Evolutionary conservation across 192 early-diverging fungal species (phyloP).

Genomic region (Coemansia furcata): DNA sequence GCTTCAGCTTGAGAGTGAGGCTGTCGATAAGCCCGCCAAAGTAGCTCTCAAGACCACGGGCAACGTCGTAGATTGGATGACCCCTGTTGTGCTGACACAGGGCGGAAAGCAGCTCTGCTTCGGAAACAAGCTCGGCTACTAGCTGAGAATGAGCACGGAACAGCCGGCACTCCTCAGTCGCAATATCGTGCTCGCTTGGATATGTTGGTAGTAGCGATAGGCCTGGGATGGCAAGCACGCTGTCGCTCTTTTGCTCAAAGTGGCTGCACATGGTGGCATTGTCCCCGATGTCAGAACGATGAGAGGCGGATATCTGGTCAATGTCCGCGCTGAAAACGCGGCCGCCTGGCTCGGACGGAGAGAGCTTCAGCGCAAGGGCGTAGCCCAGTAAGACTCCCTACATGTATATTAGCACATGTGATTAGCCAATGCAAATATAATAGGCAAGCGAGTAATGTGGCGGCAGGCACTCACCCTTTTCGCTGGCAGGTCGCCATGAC

Average conservation of each 20-base stretch:
- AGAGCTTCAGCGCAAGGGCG: slow-evolving; percentile 11
- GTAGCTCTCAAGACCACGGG: slow-evolving; percentile 38
- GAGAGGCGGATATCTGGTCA: not conserved
- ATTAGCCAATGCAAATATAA: not conserved
- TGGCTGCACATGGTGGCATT: not conserved
- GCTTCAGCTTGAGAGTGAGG: slow-evolving; percentile 40
- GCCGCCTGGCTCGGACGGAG: not conserved
- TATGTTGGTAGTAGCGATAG: not conserved
- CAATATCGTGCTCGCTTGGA: slow-evolving; percentile 6
- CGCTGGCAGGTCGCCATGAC: slow-evolving; percentile 5
- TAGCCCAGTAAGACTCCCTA: slow-evolving; percentile 29
- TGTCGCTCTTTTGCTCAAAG: slow-evolving; percentile 23
- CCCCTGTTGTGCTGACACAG: slow-evolving; percentile 16
- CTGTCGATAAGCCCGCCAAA: slow-evolving; percentile 52
- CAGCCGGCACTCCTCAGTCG: slow-evolving; percentile 20
- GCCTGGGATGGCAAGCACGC: slow-evolving; percentile 15
- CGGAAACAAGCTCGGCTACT: slow-evolving; percentile 25
- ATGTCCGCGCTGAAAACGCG: not conserved
- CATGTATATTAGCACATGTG: not conserved
- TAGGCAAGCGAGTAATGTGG: not conserved
- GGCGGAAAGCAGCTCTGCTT: slow-evolving; percentile 19
- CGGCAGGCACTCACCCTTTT: not conserved
- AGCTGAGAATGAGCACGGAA: slow-evolving; percentile 27
- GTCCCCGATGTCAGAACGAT: not conserved
- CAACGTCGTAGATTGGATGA: slow-evolving; percentile 32